Percentiles rank a stretch among this genome's conserved stretches.
Conservation (phyloP, 2,329 filamentous ascomycete genomes). For the Mycosphaerella arachidis region DNA sequence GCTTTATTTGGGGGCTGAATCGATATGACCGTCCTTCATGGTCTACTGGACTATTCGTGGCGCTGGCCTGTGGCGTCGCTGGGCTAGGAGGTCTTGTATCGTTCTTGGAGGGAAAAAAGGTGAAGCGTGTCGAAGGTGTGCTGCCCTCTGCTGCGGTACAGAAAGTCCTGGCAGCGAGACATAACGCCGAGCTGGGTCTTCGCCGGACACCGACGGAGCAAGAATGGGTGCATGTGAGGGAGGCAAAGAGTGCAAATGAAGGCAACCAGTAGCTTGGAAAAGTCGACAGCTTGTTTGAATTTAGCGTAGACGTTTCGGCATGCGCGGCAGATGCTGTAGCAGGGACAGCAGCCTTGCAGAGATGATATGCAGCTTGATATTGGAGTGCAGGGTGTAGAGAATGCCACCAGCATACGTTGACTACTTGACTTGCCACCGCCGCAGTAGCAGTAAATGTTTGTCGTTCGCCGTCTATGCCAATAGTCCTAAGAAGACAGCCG, state of each 20-base stretch:
- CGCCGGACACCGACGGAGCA: constrained; percentile 3
- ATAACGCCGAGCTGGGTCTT: constrained; percentile 1
- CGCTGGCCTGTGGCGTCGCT: constrained; percentile 65
- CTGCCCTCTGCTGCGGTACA: constrained; percentile 6
- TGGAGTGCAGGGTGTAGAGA: background rate
- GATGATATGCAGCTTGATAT: background rate
- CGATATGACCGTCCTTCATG: constrained; percentile 66
- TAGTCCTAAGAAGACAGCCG: background rate
- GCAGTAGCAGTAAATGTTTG: background rate
- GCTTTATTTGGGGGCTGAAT: constrained; percentile 67
- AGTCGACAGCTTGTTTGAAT: background rate
- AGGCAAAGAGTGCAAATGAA: background rate
- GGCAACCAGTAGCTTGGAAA: background rate
- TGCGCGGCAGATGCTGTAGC: background rate
- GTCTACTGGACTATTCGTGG: constrained; percentile 76
- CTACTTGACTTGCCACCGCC: background rate
- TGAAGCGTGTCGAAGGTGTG: constrained; percentile 71
- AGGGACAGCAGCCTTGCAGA: background rate
- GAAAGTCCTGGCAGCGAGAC: background rate
- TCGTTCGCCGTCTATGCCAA: background rate
- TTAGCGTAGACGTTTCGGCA: background rate
- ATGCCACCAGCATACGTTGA: background rate
- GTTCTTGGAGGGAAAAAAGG: constrained; percentile 63
- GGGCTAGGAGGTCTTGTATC: constrained; percentile 65
- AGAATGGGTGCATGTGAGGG: background rate